Percentiles rank a stretch among this genome's conserved stretches.
These are phyloP conservation scores for Secale cereale DNA, from an alignment of 176 grass and related monocot genomes.

Conservation along the genomic window DNA sequence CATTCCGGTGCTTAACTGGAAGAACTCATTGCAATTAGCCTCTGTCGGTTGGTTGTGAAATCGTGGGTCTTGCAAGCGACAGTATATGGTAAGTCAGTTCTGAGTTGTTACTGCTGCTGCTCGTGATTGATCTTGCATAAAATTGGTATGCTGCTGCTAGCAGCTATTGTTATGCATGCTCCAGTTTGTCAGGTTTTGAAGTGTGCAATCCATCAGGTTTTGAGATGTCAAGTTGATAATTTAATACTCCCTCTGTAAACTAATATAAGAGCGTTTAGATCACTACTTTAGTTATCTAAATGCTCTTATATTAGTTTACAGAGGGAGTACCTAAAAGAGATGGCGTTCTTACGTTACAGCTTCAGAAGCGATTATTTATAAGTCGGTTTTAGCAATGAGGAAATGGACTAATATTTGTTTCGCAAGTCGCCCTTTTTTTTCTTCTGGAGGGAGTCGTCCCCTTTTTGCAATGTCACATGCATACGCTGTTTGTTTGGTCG, in stretches of 20 bases:
- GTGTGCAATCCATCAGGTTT: background rate
- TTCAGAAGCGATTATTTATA: too few relatives aligned
- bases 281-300: too few relatives aligned
- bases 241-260: too few relatives aligned
- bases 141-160: background rate
- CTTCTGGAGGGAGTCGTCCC: too few relatives aligned
- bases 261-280: too few relatives aligned
- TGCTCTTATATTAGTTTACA: too few relatives aligned
- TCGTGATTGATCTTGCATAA: background rate
- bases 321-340: background rate
- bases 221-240: background rate
- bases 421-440: too few relatives aligned
- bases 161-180: background rate
- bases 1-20: constrained; percentile 11
- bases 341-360: too few relatives aligned
- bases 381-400: too few relatives aligned
- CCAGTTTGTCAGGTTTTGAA: background rate
- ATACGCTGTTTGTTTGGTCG: too few relatives aligned
- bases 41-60: background rate
- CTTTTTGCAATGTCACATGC: too few relatives aligned
- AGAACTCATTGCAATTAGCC: constrained; percentile 26
- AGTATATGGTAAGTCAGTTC: background rate
- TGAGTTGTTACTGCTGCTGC: background rate
- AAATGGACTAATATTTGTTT: too few relatives aligned
- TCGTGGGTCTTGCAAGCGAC: background rate